Base-by-base conservation (phyloP, 2,329 filamentous ascomycete genomes). In the Ampelomyces quisqualis region DNA sequence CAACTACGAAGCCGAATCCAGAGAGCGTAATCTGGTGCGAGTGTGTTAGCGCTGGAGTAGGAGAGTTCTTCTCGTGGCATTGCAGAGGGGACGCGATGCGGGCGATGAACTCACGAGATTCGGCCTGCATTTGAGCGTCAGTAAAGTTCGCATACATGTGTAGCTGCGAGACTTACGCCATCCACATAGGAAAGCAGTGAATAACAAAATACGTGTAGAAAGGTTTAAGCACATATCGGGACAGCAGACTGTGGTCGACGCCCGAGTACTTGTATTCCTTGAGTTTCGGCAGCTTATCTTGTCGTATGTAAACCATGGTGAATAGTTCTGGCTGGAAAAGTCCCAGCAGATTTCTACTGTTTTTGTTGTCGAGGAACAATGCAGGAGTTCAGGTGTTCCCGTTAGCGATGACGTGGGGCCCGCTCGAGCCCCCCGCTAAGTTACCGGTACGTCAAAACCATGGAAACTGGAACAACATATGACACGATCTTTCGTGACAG, bases 141-240 rank as follows among this genome's bases (percentile, higher is more conserved):
- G 61, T 40, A 22, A 31, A n/a, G 13, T 6, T 41, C 15, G 21
- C 10, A 30, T n/a, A n/a, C 9, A 7, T 22, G 18, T 23, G 18
- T 17, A 20, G 13, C 3, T 24, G 17, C 15, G n/a, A 35, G 13
- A 78, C 79, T 75, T 65, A 82, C 68, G 93, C 93, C 90, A 98
- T 97, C 67, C 78, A 86, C 82, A 95, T 87, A 30, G 93, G 93
- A 68, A 98, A 97, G 72, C 85, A 86, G 51, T 91, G 84, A 74
- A 98, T 95, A 62, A 95, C 91, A 55, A 93, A 78, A 72, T 95
- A 85, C 63, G 84, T 94, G 77, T 97, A 98, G 73, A 97, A 98
- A 6, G 93, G 93, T 77, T 98, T 97, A 61, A 98, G 76, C 53
- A 98, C 81, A 74, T 96, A 97, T 69, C 85, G 88, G 52, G 90